Percentiles rank a stretch among this genome's conserved stretches.
phyloP scores from a whole-genome alignment of 108 stramenopile genomes.

The Discostella stelligeroides region DNA sequence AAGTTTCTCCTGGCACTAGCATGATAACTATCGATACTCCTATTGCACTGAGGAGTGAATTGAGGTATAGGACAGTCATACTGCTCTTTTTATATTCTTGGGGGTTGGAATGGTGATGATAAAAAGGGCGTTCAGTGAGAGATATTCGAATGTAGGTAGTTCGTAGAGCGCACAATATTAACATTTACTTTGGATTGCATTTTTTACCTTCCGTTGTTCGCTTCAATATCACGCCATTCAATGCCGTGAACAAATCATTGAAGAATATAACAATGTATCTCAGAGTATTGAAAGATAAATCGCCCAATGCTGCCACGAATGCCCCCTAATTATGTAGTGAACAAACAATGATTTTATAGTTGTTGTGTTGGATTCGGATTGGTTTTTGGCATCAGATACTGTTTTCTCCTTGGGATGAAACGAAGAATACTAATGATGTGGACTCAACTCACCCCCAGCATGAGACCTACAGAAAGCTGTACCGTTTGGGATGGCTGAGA shows the following conservation, averaged over 20 bases:
- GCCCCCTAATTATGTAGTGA: conserved; percentile 35
- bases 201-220: conserved; percentile 33
- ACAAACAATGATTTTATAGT: neutral
- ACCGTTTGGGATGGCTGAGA: conserved; percentile 43
- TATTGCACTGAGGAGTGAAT: conserved; percentile 41
- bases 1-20: conserved; percentile 29
- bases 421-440: neutral
- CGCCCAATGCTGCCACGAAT: conserved; percentile 62
- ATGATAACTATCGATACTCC: conserved; percentile 32
- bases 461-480: conserved; percentile 58
- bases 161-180: neutral
- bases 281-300: conserved; percentile 59
- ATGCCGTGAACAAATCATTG: conserved; percentile 71
- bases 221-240: conserved; percentile 68
- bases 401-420: neutral
- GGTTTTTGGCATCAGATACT: neutral
- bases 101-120: neutral
- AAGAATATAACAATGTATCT: conserved; percentile 63
- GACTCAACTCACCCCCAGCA: conserved; percentile 40
- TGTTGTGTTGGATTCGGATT: neutral
- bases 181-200: no score
- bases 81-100: conserved; percentile 47
- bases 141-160: no score
- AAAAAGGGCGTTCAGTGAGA: no score
- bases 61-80: conserved; percentile 60